Base-by-base conservation (phyloP, 768 basidiomycete genomes). In the Trametes cingulata region DNA sequence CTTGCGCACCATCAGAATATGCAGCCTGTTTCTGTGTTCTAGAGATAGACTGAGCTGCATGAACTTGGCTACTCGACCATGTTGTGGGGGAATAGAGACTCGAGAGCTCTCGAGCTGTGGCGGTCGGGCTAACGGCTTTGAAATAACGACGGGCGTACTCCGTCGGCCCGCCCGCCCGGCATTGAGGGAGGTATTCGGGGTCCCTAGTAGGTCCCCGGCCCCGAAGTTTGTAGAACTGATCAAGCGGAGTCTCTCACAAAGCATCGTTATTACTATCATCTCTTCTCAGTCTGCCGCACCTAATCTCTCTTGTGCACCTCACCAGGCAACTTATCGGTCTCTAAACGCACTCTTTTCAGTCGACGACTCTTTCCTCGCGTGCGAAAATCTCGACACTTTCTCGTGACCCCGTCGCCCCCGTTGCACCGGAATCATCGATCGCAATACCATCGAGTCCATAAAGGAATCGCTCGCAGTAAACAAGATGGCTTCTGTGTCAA, bases 401-500 rank as follows among this genome's bases (percentile, higher is more conserved):
- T 24, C 39, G 20, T 42, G 29, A n/a, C n/a, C n/a, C n/a, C n/a
- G n/a, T n/a, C 33, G 17, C 20, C 25, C 42, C 20, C 45, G 8
- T 48, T 15, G 35, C 17, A 25, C 52, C 39, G 22, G 36, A 29
- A 42, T 49, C 20, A 59, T 59, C 57, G 53, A 59, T 63, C 54
- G 52, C 8, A 48, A 48, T 14, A 40, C 52, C 25, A 24, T 33
- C 46, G 22, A 37, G 17, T 43, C 37, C 13, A 15, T 39, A 37
- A 39, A 47, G 42, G 33, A 36, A 53, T 39, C 53, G 3, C 17
- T 22, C n/a, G n/a, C 39, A 43, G n/a, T 8, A 10, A 9, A 37
- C 35, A 52, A 33, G 20, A 67, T 67, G 66, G 47, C 60, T 48
- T 62, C 66, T 37, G 62, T 74, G 67, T 76, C 80, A 51, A 85